Percentiles rank a stretch among this genome's conserved stretches.
These are phyloP conservation scores for Biscutella auriculata DNA, from an alignment of 441 rosid genomes.

Conservation along the genomic window DNA sequence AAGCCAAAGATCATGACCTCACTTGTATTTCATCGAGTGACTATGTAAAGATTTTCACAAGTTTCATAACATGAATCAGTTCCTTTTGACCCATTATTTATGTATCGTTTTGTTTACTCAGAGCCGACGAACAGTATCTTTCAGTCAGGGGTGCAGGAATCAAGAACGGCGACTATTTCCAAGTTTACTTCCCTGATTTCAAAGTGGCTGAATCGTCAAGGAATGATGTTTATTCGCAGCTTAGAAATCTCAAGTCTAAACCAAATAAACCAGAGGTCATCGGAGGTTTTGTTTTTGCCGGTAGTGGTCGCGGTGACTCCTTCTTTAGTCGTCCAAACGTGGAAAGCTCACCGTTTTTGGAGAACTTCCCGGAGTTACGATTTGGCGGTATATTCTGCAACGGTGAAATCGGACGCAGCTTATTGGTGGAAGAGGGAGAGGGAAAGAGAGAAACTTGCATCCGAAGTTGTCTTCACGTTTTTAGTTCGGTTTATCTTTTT, in stretches of 20 bases:
- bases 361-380: conserved; percentile 56
- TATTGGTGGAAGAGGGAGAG: conserved; percentile 20
- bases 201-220: conserved; percentile 32
- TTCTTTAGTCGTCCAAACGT: conserved; percentile 36
- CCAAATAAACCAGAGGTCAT: conserved; percentile 26
- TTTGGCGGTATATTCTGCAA: conserved; percentile 56
- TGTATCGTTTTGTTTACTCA: conserved; percentile 14
- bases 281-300: conserved; percentile 62
- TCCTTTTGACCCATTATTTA: background rate
- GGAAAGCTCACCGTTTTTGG: conserved; percentile 48
- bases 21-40: conserved; percentile 44
- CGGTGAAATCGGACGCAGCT: conserved; percentile 62
- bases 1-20: conserved; percentile 39
- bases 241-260: conserved; percentile 24
- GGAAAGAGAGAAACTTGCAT: background rate
- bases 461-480: conserved; percentile 36
- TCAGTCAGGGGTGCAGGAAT: conserved; percentile 45
- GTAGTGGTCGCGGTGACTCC: conserved; percentile 39
- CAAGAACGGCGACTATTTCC: conserved; percentile 55
- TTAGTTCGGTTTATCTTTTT: conserved; percentile 54
- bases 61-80: background rate
- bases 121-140: conserved; percentile 55
- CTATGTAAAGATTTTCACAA: conserved; percentile 30
- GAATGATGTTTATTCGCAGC: conserved; percentile 18
- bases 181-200: conserved; percentile 40